Conservation (phyloP, 208 protist species). For the Crithidia mellificae region DNA sequence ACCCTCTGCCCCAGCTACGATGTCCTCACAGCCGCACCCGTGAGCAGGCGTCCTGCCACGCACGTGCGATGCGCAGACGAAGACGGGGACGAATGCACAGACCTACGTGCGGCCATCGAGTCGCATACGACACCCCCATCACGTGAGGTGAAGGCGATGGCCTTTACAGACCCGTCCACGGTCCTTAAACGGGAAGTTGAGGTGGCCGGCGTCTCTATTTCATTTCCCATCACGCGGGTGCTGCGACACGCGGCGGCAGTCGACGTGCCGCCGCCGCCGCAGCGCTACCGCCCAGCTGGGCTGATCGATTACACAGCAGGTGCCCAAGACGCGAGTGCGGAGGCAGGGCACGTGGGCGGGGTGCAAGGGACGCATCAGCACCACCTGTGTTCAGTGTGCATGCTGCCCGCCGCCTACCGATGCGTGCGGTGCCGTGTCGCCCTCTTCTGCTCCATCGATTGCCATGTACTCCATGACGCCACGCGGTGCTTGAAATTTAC, state of each 20-base stretch:
- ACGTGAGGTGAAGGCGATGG: neutral
- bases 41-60: constrained; percentile 3
- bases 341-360: neutral
- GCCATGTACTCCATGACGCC: constrained; percentile 76
- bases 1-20: constrained; percentile 34
- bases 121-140: neutral
- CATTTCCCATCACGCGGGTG: neutral
- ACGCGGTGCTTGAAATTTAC: constrained; percentile 84
- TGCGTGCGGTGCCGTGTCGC: constrained; percentile 66
- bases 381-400: constrained; percentile 76
- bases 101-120: neutral
- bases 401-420: constrained; percentile 65
- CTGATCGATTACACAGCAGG: neutral
- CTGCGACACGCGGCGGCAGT: neutral
- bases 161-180: neutral
- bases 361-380: constrained; percentile 28
- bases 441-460: constrained; percentile 80
- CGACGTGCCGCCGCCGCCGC: neutral
- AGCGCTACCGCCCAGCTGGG: neutral
- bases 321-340: neutral
- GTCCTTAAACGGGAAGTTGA: neutral
- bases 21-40: constrained; percentile 24
- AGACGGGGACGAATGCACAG: neutral
- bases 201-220: neutral
- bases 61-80: neutral